Percentiles rank a stretch among this genome's conserved stretches.
phyloP scores from a whole-genome alignment of 2,329 filamentous ascomycete genomes.

The Penicillium aurantiogriseum region DNA sequence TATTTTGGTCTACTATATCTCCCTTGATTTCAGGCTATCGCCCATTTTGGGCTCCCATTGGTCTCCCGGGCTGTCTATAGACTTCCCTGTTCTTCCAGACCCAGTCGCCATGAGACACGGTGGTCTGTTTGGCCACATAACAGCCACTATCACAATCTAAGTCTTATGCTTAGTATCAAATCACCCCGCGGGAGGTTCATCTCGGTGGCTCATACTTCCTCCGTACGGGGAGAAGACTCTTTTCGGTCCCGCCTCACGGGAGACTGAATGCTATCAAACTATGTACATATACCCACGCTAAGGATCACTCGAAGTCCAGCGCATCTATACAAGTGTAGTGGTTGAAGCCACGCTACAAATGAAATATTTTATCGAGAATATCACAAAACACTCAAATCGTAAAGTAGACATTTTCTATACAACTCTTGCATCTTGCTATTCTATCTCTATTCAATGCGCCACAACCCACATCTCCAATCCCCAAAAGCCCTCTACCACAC shows the following conservation, averaged over 20 bases:
- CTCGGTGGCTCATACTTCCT: not conserved
- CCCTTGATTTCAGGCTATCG: not conserved
- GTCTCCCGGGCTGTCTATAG: not conserved
- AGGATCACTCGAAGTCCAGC: not conserved
- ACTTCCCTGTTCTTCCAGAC: not conserved
- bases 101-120: not conserved
- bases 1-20: not conserved
- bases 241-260: not conserved
- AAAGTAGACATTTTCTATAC: not conserved
- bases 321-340: not conserved
- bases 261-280: not conserved
- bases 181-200: not conserved
- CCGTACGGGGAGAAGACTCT: not conserved
- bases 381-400: not conserved
- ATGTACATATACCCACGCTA: slow-evolving; percentile 7
- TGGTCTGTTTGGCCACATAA: not conserved
- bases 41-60: too few relatives aligned
- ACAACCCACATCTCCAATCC: not conserved
- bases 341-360: not conserved
- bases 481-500: not conserved
- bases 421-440: not conserved
- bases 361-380: not conserved
- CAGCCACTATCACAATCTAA: not conserved
- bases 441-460: not conserved
- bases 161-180: not conserved